Evolutionary conservation across 176 grass and related monocot species (phyloP), one percentile per base, ranked within the genome.

Genomic region (Tillandsia fasciculata): DNA sequence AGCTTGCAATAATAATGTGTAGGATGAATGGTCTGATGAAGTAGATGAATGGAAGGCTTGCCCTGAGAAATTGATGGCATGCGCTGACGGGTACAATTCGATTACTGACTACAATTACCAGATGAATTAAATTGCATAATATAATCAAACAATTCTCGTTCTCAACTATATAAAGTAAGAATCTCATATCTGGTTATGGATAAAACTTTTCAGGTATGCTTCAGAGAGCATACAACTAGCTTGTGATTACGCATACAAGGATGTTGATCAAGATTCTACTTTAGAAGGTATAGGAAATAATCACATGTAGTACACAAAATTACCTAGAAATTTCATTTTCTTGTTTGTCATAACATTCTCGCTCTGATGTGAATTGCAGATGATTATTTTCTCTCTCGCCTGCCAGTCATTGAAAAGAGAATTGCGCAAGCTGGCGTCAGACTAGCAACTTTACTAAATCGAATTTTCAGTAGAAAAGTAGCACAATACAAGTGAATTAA

Each of bases 11-110:
- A 0, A 14, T 9, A 3, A 26, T 5, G 1, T 82, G 3, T 72
- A 87, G 84, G 80, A 73, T 2, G 84, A 27, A 2, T 87, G 84
- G 80, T 50, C 84, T 14, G 63, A 28, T 8, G 84, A 87, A 64
- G 72, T 83, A 67, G 52, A 83, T 67, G 52, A 83, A 33, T 87
- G 84, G 84, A 73, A 87, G 68, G 1, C 79, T 3, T 87, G 84
- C 67, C 64, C 59, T 48, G 72, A 59, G 22, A 28, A 58, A 8
- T 72, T 64, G 3, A 79, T 68, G 15, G 83, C 80, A 7, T 87
- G 84, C 51, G 84, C 84, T 1, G 80, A 83, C 4, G 68, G 56
- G 84, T 82, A 82, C 64, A 57, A 12, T 17, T 59, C 56, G 33
- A 61, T 61, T 20, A 18, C 56, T 10, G 56, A 9, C 12, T 56